These are phyloP conservation scores for Chalciporus piperatus DNA, from an alignment of 768 basidiomycete species.

Conservation along the genomic window DNA sequence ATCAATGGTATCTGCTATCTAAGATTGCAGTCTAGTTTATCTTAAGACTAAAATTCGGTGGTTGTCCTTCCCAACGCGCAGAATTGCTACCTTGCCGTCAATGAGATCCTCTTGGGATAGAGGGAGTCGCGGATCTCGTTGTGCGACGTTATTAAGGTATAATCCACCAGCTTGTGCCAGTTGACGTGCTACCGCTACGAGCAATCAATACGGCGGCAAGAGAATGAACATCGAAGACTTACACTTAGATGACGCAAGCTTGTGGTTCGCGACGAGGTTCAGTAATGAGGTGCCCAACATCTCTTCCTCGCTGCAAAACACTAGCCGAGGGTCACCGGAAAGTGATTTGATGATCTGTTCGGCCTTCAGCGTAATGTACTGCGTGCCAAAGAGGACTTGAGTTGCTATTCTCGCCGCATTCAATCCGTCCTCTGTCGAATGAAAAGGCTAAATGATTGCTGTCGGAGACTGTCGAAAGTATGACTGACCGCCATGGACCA, in stretches of 20 bases:
- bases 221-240: slow-evolving; percentile 24
- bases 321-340: slow-evolving; percentile 61
- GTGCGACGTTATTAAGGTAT: slow-evolving; percentile 63
- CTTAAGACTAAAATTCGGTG: slow-evolving; percentile 51
- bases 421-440: slow-evolving; percentile 37
- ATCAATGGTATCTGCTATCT: neutral
- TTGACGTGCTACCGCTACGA: slow-evolving; percentile 59
- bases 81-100: slow-evolving; percentile 57
- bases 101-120: slow-evolving; percentile 49
- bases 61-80: slow-evolving; percentile 76
- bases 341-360: slow-evolving; percentile 61
- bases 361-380: slow-evolving; percentile 44
- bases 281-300: slow-evolving; percentile 52
- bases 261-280: slow-evolving; percentile 59
- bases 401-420: slow-evolving; percentile 44
- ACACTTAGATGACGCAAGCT: slow-evolving; percentile 66
- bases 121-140: slow-evolving; percentile 48
- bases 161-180: slow-evolving; percentile 65
- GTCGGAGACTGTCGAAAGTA: no score
- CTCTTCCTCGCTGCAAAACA: slow-evolving; percentile 47
- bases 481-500: slow-evolving; percentile 55
- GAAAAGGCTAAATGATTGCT: neutral
- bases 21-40: slow-evolving; percentile 5
- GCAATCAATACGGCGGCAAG: slow-evolving; percentile 5
- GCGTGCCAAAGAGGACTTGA: slow-evolving; percentile 41